Conservation (phyloP, 805 yeast genomes). For the Wickerhamomyces canadensis region DNA sequence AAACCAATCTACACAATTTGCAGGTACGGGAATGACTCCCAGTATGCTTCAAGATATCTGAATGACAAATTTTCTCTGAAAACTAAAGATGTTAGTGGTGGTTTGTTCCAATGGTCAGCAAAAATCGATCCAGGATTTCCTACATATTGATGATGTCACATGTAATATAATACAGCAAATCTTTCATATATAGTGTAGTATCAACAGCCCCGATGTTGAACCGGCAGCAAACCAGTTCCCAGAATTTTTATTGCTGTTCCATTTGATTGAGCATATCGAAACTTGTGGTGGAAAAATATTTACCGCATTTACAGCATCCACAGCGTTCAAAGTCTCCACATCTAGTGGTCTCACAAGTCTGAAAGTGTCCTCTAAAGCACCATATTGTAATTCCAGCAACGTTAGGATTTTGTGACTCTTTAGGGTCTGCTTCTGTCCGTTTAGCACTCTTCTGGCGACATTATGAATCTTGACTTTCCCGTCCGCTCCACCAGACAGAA, state of each 20-base stretch:
- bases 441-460: slow-evolving; percentile 30
- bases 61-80: slow-evolving; percentile 42
- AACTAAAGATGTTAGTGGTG: slow-evolving; percentile 73
- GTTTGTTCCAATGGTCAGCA: slow-evolving; percentile 63
- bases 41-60: slow-evolving; percentile 58
- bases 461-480: slow-evolving; percentile 41
- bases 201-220: slow-evolving; percentile 42
- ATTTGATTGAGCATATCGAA: slow-evolving; percentile 42
- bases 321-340: slow-evolving; percentile 23
- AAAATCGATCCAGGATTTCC: slow-evolving; percentile 59
- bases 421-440: slow-evolving; percentile 28
- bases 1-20: slow-evolving; percentile 63
- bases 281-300: slow-evolving; percentile 46
- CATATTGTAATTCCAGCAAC: slow-evolving; percentile 36
- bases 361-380: slow-evolving; percentile 31
- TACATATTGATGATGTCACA: slow-evolving; percentile 36
- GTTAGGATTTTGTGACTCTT: slow-evolving; percentile 26
- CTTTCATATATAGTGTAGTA: slow-evolving; percentile 20
- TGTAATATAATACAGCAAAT: neutral
- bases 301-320: slow-evolving; percentile 20
- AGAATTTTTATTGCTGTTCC: slow-evolving; percentile 46
- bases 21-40: slow-evolving; percentile 89
- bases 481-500: slow-evolving; percentile 44
- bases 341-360: slow-evolving; percentile 38
- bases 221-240: slow-evolving; percentile 52